A percentile compares a stretch with the other conserved stretches of the same genome.
Evolutionary conservation across 176 grass and related monocot genomes (phyloP).

Genomic region (Eragrostis curvula): DNA sequence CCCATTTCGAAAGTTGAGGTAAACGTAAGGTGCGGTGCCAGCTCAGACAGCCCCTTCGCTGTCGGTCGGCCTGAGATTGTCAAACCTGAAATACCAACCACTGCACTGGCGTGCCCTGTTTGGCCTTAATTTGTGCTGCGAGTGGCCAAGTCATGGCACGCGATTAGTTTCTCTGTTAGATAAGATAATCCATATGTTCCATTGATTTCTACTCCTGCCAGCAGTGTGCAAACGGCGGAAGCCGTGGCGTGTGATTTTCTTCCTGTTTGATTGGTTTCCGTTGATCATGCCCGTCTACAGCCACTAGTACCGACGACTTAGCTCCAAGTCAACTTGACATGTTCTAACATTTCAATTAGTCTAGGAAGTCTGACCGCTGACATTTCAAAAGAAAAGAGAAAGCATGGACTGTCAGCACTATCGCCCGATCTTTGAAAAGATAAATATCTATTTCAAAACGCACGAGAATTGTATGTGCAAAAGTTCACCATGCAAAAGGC

Average conservation of each 20-base stretch:
- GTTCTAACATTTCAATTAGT: constrained; percentile 22
- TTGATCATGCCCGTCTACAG: neutral
- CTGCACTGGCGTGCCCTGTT: constrained; percentile 6
- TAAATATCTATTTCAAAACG: neutral
- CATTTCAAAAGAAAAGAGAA: neutral
- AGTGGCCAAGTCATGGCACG: neutral
- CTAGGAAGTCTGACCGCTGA: neutral
- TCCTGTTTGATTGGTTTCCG: neutral
- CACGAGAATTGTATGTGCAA: neutral
- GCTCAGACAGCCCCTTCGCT: constrained; percentile 18
- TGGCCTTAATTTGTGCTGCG: neutral
- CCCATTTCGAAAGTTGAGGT: neutral
- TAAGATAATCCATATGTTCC: neutral
- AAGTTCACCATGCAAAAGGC: too few species aligned
- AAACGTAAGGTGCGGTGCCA: constrained; percentile 14
- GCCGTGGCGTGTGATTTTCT: constrained; percentile 8
- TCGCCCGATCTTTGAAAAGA: neutral
- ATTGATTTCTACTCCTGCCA: constrained; percentile 14
- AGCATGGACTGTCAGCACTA: neutral
- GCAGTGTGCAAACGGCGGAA: neutral
- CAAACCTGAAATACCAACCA: constrained; percentile 41
- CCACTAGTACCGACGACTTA: neutral
- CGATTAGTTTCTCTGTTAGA: constrained; percentile 10
- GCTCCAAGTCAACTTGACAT: constrained; percentile 8
- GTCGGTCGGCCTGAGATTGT: constrained; percentile 22